Evolutionary conservation across 768 basidiomycete genomes (phyloP).

Genomic region (Tulasnella sp.): DNA sequence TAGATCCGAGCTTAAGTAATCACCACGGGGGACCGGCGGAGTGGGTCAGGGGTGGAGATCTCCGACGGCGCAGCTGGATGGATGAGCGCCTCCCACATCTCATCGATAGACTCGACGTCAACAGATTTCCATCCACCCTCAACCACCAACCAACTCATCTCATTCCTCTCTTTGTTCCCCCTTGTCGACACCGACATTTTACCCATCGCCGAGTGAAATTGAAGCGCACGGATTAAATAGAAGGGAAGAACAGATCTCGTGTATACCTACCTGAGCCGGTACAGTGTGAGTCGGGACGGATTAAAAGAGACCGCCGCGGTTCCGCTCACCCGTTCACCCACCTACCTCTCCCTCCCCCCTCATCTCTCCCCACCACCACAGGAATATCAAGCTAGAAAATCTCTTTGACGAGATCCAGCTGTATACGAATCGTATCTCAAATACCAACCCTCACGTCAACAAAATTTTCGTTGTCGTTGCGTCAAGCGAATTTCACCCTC

Average conservation of each 20-base stretch:
- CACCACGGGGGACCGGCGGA: neutral
- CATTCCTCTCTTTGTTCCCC: neutral
- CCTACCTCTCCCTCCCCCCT: neutral
- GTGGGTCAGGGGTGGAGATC: neutral
- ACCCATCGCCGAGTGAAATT: neutral
- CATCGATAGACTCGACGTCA: conserved; percentile 4
- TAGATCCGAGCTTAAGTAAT: neutral
- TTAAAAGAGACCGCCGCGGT: neutral
- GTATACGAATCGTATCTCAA: neutral
- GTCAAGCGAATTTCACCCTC: neutral
- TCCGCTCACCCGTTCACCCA: neutral
- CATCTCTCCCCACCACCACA: neutral
- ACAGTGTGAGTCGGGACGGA: neutral
- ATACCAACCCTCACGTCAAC: neutral
- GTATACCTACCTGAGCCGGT: neutral
- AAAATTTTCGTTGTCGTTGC: neutral
- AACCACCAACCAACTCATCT: neutral
- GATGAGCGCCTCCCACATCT: neutral
- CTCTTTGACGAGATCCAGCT: neutral
- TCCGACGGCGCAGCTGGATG: neutral
- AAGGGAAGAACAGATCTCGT: neutral
- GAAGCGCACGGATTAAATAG: neutral
- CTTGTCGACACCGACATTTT: neutral
- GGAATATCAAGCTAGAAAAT: neutral
- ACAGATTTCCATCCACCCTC: conserved; percentile 2